Percentiles rank a stretch among this genome's conserved stretches.
These are phyloP conservation scores for Trypanosoma melophagium DNA, from an alignment of 208 protist species.

Conservation along the genomic window DNA sequence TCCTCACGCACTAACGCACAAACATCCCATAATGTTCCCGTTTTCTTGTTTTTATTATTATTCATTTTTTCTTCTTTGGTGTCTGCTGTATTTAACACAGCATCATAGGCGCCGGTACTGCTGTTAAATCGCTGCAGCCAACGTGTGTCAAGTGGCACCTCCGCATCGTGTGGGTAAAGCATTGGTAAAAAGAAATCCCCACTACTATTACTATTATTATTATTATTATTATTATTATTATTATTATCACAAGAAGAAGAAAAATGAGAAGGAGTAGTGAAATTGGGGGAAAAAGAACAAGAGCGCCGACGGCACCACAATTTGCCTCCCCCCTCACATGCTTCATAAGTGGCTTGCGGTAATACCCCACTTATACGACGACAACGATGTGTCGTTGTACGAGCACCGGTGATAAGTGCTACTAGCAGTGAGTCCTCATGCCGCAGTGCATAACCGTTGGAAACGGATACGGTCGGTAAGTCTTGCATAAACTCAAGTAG, in stretches of 20 bases:
- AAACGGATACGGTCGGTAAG: neutral
- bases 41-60: neutral
- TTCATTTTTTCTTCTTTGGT: neutral
- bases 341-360: constrained; percentile 26
- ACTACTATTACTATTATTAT: neutral
- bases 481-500: constrained; percentile 36
- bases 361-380: constrained; percentile 29
- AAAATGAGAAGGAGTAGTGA: neutral
- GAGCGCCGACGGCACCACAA: constrained; percentile 28
- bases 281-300: neutral
- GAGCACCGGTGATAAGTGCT: constrained; percentile 39
- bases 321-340: constrained; percentile 37
- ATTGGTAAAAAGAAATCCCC: constrained; percentile 10
- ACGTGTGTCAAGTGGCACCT: constrained; percentile 19
- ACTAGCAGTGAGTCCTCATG: constrained; percentile 15
- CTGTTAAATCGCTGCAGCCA: constrained; percentile 23
- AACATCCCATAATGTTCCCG: constrained; percentile 25
- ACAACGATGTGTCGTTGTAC: constrained; percentile 26
- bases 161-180: neutral
- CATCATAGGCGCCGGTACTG: constrained; percentile 21
- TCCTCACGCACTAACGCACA: constrained; percentile 22
- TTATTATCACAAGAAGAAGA: neutral
- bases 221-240: neutral
- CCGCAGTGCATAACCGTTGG: neutral
- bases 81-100: neutral